Evolutionary conservation across 345 rosid genomes (phyloP), one percentile per base, ranked within the genome.

Genomic region (Citrus medica): DNA sequence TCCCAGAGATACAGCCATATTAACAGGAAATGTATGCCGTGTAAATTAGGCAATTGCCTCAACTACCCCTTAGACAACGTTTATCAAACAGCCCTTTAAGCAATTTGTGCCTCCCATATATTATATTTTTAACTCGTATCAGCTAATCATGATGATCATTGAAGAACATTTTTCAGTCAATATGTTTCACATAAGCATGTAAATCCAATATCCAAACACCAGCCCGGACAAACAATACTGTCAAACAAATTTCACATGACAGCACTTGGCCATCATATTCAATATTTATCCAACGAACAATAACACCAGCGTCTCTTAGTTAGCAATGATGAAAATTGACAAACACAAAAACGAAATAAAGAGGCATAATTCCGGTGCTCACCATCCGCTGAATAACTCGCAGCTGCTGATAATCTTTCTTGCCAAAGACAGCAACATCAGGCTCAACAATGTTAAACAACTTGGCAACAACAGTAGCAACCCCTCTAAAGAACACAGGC

Each of bases 371-470:
- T 53, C 5, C 7, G 21, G 59, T 38, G 73, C 84, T 84, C 80
- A 88, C 96, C 99, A 93, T 81, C 82, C 92, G 77, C 79, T 86
- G 89, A 65, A 93, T 84, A 68, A 90, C 84, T 69, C 92, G 79
- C 92, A 93, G 90, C 76, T 93, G 97, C 85, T 91, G 97, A 83
- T 95, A 93, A 87, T 95, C 97, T 78, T 93, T 93, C 83, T 93
- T 95, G 24, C 97, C 96, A 77, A 92, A 92, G 7, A 92, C 13
- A 79, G 94, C 94, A 76, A 89, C 83, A 74, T 91, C 97, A 80
- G 98, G 98, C 84, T 93, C 96, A 82, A 94, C 97, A 25, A 94
- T 89, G 73, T 93, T 87, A 63, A 94, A 93, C 88, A 95, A 84
- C 91, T 95, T 93, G 38, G 94, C 74, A 25, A 93, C 95, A 71